Conservation (phyloP, 148 eudicot species). For the Vaccinium darrowii region DNA sequence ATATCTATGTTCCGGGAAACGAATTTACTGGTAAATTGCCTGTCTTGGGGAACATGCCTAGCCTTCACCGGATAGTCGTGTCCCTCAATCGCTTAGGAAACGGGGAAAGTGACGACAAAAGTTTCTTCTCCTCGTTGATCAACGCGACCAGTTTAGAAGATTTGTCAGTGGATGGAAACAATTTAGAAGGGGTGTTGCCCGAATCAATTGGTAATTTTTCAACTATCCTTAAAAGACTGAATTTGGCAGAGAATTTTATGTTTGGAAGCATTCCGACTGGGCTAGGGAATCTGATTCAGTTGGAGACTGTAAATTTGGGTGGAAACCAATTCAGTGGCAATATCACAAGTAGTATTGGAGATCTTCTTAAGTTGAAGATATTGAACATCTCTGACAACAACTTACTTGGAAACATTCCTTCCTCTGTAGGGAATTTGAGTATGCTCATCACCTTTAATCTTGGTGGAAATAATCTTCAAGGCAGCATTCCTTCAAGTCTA, state of each 20-base stretch:
- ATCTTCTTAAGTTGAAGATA: neutral
- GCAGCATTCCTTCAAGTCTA: conserved; percentile 27
- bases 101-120: conserved; percentile 20
- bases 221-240: neutral
- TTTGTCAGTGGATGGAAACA: conserved; percentile 16
- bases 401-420: conserved; percentile 30
- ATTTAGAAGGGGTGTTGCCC: conserved; percentile 26
- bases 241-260: conserved; percentile 2
- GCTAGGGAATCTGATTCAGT: conserved; percentile 18
- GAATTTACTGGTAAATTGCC: conserved; percentile 4
- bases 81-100: conserved; percentile 20
- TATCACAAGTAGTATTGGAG: conserved; percentile 28
- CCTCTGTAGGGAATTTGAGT: conserved; percentile 25
- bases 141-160: conserved; percentile 20
- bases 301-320: neutral
- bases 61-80: neutral
- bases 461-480: conserved; percentile 20
- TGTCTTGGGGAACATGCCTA: neutral
- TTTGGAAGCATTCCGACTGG: conserved; percentile 30
- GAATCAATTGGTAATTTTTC: conserved; percentile 24
- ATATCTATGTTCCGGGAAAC: neutral
- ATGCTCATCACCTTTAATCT: conserved; percentile 4
- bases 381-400: conserved; percentile 7
- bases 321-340: conserved; percentile 21
- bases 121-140: conserved; percentile 26